These are phyloP conservation scores for Fusarium hostae DNA, from an alignment of 2,329 filamentous ascomycete species.

Conservation along the genomic window DNA sequence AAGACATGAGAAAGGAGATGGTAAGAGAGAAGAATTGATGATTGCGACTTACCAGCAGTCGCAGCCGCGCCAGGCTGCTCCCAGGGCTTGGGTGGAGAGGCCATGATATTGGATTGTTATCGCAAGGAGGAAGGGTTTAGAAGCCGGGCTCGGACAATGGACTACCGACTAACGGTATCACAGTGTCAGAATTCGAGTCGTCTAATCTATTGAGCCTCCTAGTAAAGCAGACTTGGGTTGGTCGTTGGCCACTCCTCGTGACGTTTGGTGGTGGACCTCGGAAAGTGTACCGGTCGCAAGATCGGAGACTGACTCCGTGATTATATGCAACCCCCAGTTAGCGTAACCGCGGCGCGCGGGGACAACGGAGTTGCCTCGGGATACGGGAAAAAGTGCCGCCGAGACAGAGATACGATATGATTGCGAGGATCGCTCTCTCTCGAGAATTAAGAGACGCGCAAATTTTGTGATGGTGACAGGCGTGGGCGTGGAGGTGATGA, in stretches of 20 bases:
- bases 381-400: conserved; percentile 20
- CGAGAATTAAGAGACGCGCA: not conserved
- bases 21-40: conserved; percentile 5
- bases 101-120: conserved; percentile 56
- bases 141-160: conserved; percentile 13
- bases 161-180: conserved; percentile 16
- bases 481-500: conserved; percentile 10
- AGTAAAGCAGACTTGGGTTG: conserved; percentile 4
- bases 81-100: conserved; percentile 97
- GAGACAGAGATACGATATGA: not conserved
- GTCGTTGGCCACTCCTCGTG: conserved; percentile 28
- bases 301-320: conserved; percentile 39
- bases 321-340: conserved; percentile 39
- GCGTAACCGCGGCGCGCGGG: conserved; percentile 34
- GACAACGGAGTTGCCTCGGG: conserved; percentile 39
- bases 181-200: conserved; percentile 13
- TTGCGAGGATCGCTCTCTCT: not conserved
- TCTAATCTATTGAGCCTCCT: conserved; percentile 17
- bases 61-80: conserved; percentile 78
- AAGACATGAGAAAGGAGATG: not conserved
- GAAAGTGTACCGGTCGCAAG: conserved; percentile 35
- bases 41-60: conserved; percentile 59
- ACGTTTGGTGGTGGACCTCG: conserved; percentile 38
- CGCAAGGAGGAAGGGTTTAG: conserved; percentile 12
- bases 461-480: conserved; percentile 5